Conservation (phyloP, 2,329 filamentous ascomycete genomes). For the Fusarium graminum region DNA sequence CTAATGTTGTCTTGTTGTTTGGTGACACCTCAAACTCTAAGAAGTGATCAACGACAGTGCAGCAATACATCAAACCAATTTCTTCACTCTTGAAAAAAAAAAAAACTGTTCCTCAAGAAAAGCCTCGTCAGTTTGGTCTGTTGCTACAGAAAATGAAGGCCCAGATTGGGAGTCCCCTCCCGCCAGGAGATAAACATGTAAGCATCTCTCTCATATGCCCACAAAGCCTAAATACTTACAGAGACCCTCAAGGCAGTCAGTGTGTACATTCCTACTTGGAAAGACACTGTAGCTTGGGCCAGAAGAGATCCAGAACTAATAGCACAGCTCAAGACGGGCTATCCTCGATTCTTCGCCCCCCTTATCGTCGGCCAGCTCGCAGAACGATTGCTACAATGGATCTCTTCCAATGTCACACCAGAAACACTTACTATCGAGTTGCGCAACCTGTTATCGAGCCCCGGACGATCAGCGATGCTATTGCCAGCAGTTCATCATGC, state of each 20-base stretch:
- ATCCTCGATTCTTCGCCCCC: conserved; percentile 50
- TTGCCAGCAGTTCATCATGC: conserved; percentile 37
- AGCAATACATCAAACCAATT: neutral
- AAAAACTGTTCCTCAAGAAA: neutral
- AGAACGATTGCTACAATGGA: conserved; percentile 37
- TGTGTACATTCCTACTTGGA: conserved; percentile 51
- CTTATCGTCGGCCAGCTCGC: conserved; percentile 42
- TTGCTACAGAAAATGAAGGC: conserved; percentile 13
- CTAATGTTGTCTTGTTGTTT: neutral
- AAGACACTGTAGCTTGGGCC: conserved; percentile 46
- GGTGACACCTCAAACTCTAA: neutral
- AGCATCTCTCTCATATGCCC: conserved; percentile 5
- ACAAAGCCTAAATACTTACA: neutral
- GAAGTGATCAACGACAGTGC: neutral
- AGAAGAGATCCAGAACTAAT: conserved; percentile 41
- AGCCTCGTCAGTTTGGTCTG: too few species aligned
- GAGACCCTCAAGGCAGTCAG: conserved; percentile 43
- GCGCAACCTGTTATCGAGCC: neutral
- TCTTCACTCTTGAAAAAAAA: neutral
- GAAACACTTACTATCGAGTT: neutral
- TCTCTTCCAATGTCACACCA: neutral
- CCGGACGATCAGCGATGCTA: conserved; percentile 20
- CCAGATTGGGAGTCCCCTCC: conserved; percentile 43
- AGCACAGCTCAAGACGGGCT: conserved; percentile 44
- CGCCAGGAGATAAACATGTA: conserved; percentile 47